phyloP scores from a whole-genome alignment of 2,329 filamentous ascomycete genomes.

The Ophiosphaerella herpotricha region DNA sequence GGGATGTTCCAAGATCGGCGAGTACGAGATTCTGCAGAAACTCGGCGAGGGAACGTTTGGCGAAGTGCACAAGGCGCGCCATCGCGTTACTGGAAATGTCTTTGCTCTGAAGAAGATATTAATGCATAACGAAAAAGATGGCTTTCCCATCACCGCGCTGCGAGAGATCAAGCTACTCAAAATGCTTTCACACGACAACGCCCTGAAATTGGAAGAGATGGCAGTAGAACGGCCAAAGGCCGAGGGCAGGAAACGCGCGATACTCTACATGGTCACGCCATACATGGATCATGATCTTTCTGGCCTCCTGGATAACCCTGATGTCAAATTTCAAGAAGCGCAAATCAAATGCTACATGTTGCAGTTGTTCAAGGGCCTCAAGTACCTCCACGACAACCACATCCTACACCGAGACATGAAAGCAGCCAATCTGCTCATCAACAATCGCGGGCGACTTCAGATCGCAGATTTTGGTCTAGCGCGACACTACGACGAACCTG shows the following conservation, averaged over 20 bases:
- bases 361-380: constrained; percentile 85
- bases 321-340: constrained; percentile 80
- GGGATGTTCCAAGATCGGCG: constrained; percentile 81
- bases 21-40: constrained; percentile 80
- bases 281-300: constrained; percentile 99
- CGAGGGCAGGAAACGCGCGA: constrained; percentile 65
- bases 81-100: constrained; percentile 71
- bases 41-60: constrained; percentile 96
- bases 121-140: constrained; percentile 99
- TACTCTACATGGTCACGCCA: constrained; percentile 98
- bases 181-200: constrained; percentile 87
- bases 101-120: constrained; percentile 98
- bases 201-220: constrained; percentile 91
- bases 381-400: constrained; percentile 81
- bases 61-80: constrained; percentile 89
- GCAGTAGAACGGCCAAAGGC: constrained; percentile 76
- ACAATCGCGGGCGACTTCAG: constrained; percentile 88
- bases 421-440: constrained; percentile 95
- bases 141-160: constrained; percentile 97
- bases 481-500: constrained; percentile 84
- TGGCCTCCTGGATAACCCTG: constrained; percentile 91
- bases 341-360: constrained; percentile 99
- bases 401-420: constrained; percentile 99
- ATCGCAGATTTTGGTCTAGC: constrained; percentile 98
- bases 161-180: constrained; percentile 98